Conservation (phyloP, 2,329 filamentous ascomycete genomes). For the Tricladium varicosporioides region DNA sequence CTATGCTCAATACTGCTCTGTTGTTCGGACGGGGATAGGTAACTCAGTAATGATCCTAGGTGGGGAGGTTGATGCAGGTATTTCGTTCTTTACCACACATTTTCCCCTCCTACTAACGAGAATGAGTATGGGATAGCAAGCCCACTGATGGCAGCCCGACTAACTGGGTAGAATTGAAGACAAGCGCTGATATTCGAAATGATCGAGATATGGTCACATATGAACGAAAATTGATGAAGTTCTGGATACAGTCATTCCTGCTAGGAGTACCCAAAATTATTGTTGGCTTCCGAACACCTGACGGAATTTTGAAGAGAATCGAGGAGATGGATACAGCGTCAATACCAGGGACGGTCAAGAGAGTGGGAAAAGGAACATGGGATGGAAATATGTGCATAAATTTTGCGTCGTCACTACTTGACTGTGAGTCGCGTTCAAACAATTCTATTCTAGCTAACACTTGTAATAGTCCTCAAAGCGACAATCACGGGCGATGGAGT, state of each 20-base stretch:
- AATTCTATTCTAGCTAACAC: conserved; percentile 16
- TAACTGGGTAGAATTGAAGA: conserved; percentile 96
- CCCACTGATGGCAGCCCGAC: conserved; percentile 64
- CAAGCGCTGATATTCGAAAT: conserved; percentile 68
- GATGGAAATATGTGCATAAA: conserved; percentile 94
- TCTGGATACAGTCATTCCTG: conserved; percentile 95
- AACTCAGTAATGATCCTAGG: conserved; percentile 73
- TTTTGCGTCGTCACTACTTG: conserved; percentile 75
- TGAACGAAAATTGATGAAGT: conserved; percentile 88
- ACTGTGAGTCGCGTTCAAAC: conserved; percentile 54
- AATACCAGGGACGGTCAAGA: conserved; percentile 74
- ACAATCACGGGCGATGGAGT: conserved; percentile 65
- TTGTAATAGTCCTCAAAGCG: conserved; percentile 56
- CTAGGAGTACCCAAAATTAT: conserved; percentile 90
- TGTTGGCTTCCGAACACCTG: conserved; percentile 76
- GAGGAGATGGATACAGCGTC: conserved; percentile 77
- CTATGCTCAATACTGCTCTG: conserved; percentile 90
- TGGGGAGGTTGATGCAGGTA: conserved; percentile 90
- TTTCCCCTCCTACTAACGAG: conserved; percentile 1
- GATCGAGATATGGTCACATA: conserved; percentile 71
- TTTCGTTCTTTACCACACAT: conserved; percentile 28
- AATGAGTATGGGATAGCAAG: conserved; percentile 77
- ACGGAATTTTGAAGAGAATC: conserved; percentile 69
- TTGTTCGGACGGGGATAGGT: conserved; percentile 86
- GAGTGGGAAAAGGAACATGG: conserved; percentile 66